These are phyloP conservation scores for Ceratocystiopsis minuta DNA, from an alignment of 2,329 filamentous ascomycete species.

Conservation along the genomic window DNA sequence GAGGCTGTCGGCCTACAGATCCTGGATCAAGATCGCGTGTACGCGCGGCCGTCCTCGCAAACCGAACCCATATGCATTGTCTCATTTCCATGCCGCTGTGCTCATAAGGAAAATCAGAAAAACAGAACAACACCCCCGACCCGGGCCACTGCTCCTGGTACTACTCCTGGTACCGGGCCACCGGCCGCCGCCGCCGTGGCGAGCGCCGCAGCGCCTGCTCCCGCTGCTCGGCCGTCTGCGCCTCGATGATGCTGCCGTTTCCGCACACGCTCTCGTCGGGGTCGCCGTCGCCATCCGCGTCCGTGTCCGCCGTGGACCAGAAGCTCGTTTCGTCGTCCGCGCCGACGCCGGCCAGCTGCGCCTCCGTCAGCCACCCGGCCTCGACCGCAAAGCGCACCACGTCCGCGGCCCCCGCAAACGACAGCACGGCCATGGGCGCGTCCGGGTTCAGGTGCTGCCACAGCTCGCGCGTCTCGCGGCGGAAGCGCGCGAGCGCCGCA, in stretches of 20 bases:
- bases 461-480: constrained; percentile 30
- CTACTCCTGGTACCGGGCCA: constrained; percentile 2
- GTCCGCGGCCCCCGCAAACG: constrained; percentile 37
- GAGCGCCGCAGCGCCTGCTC: constrained; percentile 8
- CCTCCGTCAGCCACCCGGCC: constrained; percentile 36
- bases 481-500: constrained; percentile 27
- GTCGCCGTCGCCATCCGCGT: background rate
- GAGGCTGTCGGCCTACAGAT: too few species aligned
- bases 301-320: background rate
- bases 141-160: too few species aligned
- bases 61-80: too few species aligned
- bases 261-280: background rate
- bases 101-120: too few species aligned
- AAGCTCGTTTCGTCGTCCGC: background rate
- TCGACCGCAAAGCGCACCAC: constrained; percentile 39
- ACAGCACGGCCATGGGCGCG: constrained; percentile 26
- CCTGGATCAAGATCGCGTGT: too few species aligned
- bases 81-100: too few species aligned
- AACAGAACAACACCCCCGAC: too few species aligned
- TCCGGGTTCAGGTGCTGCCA: constrained; percentile 35
- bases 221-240: constrained; percentile 6
- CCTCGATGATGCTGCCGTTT: constrained; percentile 9
- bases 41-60: background rate
- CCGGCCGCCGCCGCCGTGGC: constrained; percentile 7
- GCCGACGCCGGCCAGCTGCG: constrained; percentile 21